Evolutionary conservation across 1,284 basidiomycete genomes (phyloP), one percentile per base, ranked within the genome.

Genomic region (Ustilago lituana): DNA sequence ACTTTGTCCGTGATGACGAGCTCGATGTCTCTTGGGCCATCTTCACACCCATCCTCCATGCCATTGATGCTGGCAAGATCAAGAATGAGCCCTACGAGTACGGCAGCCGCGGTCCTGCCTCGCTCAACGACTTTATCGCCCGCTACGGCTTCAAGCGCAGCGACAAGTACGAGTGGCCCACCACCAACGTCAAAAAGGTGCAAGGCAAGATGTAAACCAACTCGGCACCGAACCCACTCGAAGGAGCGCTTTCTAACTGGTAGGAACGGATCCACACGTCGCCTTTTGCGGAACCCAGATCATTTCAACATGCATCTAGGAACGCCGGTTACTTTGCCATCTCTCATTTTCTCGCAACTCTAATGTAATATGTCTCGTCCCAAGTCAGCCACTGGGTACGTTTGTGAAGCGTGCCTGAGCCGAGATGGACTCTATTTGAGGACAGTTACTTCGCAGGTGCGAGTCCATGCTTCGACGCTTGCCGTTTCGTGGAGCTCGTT

Each of bases 1-100:
- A 77, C 67, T 83, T 80, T 73, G 82, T 82, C 14, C 77, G 82
- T 17, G 79, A 83, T 58, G 81, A 83, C 50, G 81, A 83, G 59
- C 69, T 83, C 27, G 68, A 76, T 23, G 81, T 77, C 9, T 76
- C 75, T 39, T 83, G 82, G 82, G 67, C 69, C 36, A 80, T 83
- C 60, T 82, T 83, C 46, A 82, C 82, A 9, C 81, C 81, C 23
- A 40, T 81, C 37, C 64, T 81, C 17, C 77, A 80, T 57, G 76
- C 74, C 33, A 81, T 81, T 37, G 79, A 81, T 47, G 61, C 48
- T 3, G 79, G 79, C 44, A 73, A 80, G 64, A 64, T 80, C 64
- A 75, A 80, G 70, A 65, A 66, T 47, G 70, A 71, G 48, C 46
- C 68, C 14, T 81, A 81, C 65, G 47, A 58, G 55, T 81, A 81